phyloP scores from a whole-genome alignment of 768 basidiomycete species.

The Stropharia rugosoannulata region DNA sequence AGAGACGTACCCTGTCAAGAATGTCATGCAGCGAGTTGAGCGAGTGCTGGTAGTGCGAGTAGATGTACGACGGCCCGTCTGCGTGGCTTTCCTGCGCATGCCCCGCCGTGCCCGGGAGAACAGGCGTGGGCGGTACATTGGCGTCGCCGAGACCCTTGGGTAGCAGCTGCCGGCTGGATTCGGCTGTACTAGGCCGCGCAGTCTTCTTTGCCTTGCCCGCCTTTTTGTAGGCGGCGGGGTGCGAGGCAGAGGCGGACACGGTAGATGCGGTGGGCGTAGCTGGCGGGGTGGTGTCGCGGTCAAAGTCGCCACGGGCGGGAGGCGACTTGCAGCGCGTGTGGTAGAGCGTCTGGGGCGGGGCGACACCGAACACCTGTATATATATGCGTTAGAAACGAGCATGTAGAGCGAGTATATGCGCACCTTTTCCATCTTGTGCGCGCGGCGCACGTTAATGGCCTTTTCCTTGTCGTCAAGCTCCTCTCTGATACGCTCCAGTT shows the following conservation, averaged over 20 bases:
- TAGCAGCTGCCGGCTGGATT: conserved; percentile 57
- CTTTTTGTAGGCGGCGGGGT: conserved; percentile 29
- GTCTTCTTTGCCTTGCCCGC: conserved; percentile 42
- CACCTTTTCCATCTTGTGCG: conserved; percentile 89
- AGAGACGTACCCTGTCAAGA: conserved; percentile 64
- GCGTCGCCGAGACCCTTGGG: conserved; percentile 22
- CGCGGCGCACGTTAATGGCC: conserved; percentile 75
- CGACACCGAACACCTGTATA: conserved; percentile 74
- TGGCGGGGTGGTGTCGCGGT: neutral
- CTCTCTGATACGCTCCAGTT: conserved; percentile 63
- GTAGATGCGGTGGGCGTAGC: conserved; percentile 5
- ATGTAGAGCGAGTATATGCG: conserved; percentile 15
- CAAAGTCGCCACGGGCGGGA: conserved; percentile 27
- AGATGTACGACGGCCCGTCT: conserved; percentile 46
- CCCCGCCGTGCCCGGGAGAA: conserved; percentile 2
- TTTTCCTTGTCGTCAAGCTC: conserved; percentile 74
- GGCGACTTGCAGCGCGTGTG: conserved; percentile 50
- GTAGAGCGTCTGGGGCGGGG: conserved; percentile 78
- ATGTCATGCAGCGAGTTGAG: conserved; percentile 80
- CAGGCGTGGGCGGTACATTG: conserved; percentile 9
- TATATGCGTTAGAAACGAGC: neutral
- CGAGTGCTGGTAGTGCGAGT: conserved; percentile 79
- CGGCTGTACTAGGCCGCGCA: conserved; percentile 58
- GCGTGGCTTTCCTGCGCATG: conserved; percentile 2
- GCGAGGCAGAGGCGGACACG: conserved; percentile 4